Percentiles rank a stretch among this genome's conserved stretches.
Evolutionary conservation across 148 eudicot species (phyloP).

Genomic region (Amaranthus cruentus): DNA sequence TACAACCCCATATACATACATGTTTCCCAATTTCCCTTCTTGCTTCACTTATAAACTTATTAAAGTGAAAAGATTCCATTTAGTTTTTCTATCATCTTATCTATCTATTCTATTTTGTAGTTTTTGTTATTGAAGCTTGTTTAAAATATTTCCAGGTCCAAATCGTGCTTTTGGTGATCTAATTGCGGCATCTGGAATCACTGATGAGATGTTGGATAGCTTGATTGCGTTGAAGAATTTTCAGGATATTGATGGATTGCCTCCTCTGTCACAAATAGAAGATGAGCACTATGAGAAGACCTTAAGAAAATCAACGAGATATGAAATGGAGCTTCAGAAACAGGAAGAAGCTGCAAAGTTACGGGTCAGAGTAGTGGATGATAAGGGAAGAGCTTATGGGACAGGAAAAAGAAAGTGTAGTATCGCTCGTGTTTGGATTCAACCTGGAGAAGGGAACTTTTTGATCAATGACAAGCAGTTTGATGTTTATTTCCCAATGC

Average conservation of each 20-base stretch:
- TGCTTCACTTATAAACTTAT: slow-evolving; percentile 1
- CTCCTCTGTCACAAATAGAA: slow-evolving; percentile 75
- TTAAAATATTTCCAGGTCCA: slow-evolving; percentile 50
- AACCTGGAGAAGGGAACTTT: slow-evolving; percentile 89
- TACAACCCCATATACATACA: background rate
- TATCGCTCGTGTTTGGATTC: slow-evolving; percentile 88
- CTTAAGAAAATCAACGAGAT: slow-evolving; percentile 51
- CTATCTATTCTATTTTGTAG: background rate
- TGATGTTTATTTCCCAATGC: slow-evolving; percentile 93
- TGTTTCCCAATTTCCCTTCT: background rate
- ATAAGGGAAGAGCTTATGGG: slow-evolving; percentile 92
- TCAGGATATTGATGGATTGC: slow-evolving; percentile 66
- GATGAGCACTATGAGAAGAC: slow-evolving; percentile 67
- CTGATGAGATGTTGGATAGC: slow-evolving; percentile 89
- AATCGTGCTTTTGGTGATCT: slow-evolving; percentile 93
- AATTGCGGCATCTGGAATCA: slow-evolving; percentile 83
- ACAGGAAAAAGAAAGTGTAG: slow-evolving; percentile 94
- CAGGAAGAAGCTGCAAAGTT: slow-evolving; percentile 82
- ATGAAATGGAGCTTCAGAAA: slow-evolving; percentile 76
- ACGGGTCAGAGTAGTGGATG: slow-evolving; percentile 72
- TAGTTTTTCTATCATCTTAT: background rate
- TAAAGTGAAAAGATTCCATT: background rate
- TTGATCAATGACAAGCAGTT: slow-evolving; percentile 72
- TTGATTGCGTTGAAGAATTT: slow-evolving; percentile 82
- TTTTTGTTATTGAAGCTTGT: slow-evolving; percentile 3